phyloP scores from a whole-genome alignment of 2,329 filamentous ascomycete genomes.

The Exophiala mesophila region DNA sequence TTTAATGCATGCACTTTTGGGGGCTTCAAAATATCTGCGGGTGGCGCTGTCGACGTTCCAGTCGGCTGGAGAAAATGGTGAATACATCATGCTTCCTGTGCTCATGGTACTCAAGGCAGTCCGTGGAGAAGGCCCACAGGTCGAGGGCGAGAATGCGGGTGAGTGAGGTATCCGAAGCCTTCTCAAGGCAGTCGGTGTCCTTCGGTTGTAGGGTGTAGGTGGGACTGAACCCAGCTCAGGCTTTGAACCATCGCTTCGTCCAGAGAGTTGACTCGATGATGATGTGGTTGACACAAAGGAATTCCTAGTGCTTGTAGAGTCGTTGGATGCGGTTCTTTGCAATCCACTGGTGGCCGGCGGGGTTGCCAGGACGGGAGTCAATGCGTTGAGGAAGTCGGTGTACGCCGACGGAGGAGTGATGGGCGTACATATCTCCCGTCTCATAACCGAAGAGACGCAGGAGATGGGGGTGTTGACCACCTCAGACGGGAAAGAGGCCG shows the following conservation, averaged over 20 bases:
- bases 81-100: conserved; percentile 49
- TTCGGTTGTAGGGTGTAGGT: conserved; percentile 57
- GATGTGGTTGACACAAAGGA: conserved; percentile 35
- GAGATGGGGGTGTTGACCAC: conserved; percentile 46
- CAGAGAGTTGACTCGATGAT: conserved; percentile 38
- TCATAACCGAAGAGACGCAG: conserved; percentile 58
- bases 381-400: conserved; percentile 83
- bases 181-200: conserved; percentile 50
- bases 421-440: conserved; percentile 71
- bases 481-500: conserved; percentile 47
- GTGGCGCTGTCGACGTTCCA: conserved; percentile 65
- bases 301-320: conserved; percentile 37
- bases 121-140: conserved; percentile 58
- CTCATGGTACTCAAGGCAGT: conserved; percentile 47
- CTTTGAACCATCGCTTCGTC: conserved; percentile 52
- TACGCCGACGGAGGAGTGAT: conserved; percentile 89
- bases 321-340: conserved; percentile 33
- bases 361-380: conserved; percentile 66
- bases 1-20: conserved; percentile 59
- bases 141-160: conserved; percentile 60
- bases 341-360: conserved; percentile 54
- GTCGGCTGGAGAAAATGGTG: conserved; percentile 77
- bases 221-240: conserved; percentile 58
- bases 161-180: conserved; percentile 74
- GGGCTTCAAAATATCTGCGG: conserved; percentile 55